A percentile compares a stretch with the other conserved stretches of the same genome.
These are phyloP conservation scores for Microdochium bolleyi DNA, from an alignment of 2,329 filamentous ascomycete genomes.

Conservation along the genomic window DNA sequence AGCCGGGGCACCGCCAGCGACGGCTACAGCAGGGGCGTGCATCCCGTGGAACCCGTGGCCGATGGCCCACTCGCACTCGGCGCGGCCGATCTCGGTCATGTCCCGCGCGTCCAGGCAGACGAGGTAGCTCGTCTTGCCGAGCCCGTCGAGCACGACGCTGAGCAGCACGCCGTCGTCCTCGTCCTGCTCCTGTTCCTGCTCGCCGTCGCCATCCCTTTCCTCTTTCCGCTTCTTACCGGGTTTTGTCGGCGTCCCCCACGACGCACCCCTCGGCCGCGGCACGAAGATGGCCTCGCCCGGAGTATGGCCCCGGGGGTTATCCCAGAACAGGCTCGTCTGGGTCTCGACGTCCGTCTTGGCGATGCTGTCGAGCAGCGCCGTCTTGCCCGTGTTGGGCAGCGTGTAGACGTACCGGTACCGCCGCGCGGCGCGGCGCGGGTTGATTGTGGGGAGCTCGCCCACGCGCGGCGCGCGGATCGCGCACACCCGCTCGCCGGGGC, in stretches of 20 bases:
- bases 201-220: slow-evolving; percentile 3
- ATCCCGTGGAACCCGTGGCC: slow-evolving; percentile 40
- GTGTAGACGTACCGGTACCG: slow-evolving; percentile 55
- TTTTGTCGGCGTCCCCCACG: neutral
- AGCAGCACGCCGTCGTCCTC: slow-evolving; percentile 60
- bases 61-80: slow-evolving; percentile 31
- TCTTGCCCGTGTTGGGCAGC: slow-evolving; percentile 45
- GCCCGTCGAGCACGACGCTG: slow-evolving; percentile 40
- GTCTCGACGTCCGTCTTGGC: slow-evolving; percentile 57
- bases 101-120: slow-evolving; percentile 35
- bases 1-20: too few species aligned
- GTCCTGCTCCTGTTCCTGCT: slow-evolving; percentile 23
- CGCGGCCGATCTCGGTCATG: slow-evolving; percentile 36
- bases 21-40: slow-evolving; percentile 17
- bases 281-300: slow-evolving; percentile 66
- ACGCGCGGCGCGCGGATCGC: slow-evolving; percentile 43
- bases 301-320: slow-evolving; percentile 47
- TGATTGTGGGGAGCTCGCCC: slow-evolving; percentile 61
- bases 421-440: slow-evolving; percentile 43
- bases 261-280: slow-evolving; percentile 30
- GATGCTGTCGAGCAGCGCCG: slow-evolving; percentile 53
- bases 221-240: neutral
- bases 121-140: slow-evolving; percentile 35
- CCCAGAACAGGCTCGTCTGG: slow-evolving; percentile 46
- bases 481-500: slow-evolving; percentile 24